phyloP scores from a whole-genome alignment of 2,329 filamentous ascomycete genomes.

The Rosellinia necatrix region DNA sequence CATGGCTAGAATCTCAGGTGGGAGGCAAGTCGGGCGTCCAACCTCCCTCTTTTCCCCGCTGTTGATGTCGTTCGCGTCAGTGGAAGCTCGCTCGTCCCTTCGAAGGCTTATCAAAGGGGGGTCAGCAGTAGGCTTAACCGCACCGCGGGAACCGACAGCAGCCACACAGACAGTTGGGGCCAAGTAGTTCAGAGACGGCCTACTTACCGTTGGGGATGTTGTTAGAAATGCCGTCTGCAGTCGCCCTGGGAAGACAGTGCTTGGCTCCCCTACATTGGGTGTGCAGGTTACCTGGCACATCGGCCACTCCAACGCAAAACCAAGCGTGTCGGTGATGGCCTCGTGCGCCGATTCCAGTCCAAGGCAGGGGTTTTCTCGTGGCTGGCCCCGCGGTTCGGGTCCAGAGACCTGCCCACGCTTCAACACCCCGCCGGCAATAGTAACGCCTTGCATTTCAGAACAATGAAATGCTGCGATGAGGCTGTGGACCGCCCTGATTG shows the following conservation, averaged over 20 bases:
- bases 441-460: neutral
- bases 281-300: neutral
- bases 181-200: no score
- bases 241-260: no score
- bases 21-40: neutral
- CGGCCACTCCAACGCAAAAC: conserved; percentile 5
- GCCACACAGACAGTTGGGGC: neutral
- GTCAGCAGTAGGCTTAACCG: neutral
- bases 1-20: conserved; percentile 16
- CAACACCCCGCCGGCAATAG: neutral
- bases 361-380: neutral
- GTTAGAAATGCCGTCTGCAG: neutral
- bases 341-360: no score
- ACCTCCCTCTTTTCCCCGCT: neutral
- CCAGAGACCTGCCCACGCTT: no score
- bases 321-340: neutral
- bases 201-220: neutral
- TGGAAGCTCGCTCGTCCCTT: neutral
- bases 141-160: neutral
- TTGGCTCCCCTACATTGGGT: neutral
- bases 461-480: no score
- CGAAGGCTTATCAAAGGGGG: neutral
- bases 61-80: neutral
- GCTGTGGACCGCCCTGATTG: no score
- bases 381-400: neutral